These are phyloP conservation scores for Russula abietina DNA, from an alignment of 768 basidiomycete species.

Conservation along the genomic window DNA sequence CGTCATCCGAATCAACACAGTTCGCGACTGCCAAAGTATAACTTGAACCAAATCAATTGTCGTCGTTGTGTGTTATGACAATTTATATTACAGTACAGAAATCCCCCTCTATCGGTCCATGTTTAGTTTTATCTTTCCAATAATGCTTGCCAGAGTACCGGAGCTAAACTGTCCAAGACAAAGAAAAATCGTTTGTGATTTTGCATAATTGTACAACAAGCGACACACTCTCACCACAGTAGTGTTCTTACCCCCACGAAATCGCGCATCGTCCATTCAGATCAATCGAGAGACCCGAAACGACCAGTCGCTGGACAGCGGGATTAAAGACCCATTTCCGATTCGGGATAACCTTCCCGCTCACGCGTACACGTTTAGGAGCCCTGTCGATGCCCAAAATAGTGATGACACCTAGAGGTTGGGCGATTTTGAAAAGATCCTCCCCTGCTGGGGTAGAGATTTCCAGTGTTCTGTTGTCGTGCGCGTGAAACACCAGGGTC, in stretches of 20 bases:
- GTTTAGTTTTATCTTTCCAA: no score
- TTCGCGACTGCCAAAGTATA: no score
- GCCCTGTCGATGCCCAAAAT: slow-evolving; percentile 44
- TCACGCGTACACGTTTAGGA: slow-evolving; percentile 6
- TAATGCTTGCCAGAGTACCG: no score
- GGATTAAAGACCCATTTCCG: slow-evolving; percentile 14
- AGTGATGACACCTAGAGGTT: slow-evolving; percentile 47
- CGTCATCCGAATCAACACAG: no score
- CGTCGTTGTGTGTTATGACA: no score
- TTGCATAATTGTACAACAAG: not conserved
- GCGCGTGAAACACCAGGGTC: slow-evolving; percentile 41
- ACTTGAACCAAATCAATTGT: no score
- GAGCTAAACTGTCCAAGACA: no score
- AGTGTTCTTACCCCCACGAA: not conserved
- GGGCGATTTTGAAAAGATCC: slow-evolving; percentile 41
- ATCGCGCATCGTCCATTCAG: slow-evolving; percentile 11
- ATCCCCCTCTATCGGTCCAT: no score
- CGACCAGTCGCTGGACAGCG: slow-evolving; percentile 13
- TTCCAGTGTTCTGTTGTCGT: slow-evolving; percentile 32
- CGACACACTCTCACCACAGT: not conserved
- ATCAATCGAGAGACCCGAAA: slow-evolving; percentile 13
- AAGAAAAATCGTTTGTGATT: no score
- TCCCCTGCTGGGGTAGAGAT: slow-evolving; percentile 33
- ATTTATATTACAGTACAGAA: no score
- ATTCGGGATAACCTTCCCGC: slow-evolving; percentile 3